A percentile compares a stretch with the other conserved stretches of the same genome.
Conservation (phyloP, 129 eudicot genomes). For the Lactuca saligna region DNA sequence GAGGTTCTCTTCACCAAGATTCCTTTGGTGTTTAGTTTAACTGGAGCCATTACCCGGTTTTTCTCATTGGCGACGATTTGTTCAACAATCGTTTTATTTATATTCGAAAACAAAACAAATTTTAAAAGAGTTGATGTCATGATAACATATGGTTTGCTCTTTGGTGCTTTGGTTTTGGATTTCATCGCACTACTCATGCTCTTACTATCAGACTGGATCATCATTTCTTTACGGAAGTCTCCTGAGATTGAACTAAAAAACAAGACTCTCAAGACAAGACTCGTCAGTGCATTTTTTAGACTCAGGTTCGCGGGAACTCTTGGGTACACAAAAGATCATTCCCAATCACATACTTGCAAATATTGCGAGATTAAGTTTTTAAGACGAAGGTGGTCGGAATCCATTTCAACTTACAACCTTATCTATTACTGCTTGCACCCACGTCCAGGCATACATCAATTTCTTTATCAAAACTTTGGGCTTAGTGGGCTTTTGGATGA, state of each 20-base stretch:
- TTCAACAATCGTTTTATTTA: constrained; percentile 33
- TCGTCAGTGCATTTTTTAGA: constrained; percentile 1
- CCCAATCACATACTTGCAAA: background rate
- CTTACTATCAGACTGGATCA: constrained; percentile 50
- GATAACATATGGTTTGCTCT: constrained; percentile 44
- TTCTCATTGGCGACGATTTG: constrained; percentile 25
- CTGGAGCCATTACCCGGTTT: constrained; percentile 21
- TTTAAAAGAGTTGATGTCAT: constrained; percentile 12
- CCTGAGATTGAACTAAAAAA: constrained; percentile 24
- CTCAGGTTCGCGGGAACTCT: constrained; percentile 3
- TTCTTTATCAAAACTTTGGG: constrained; percentile 19
- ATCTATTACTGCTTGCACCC: constrained; percentile 40
- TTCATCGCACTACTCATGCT: constrained; percentile 39
- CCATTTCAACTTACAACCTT: constrained; percentile 42
- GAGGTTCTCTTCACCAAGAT: constrained; percentile 62
- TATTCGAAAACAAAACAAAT: constrained; percentile 10
- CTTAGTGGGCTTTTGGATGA: constrained; percentile 30
- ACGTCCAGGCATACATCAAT: background rate
- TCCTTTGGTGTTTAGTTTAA: constrained; percentile 21
- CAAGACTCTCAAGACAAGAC: background rate
- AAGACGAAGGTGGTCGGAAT: constrained; percentile 46
- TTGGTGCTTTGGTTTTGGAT: constrained; percentile 52
- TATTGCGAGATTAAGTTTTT: background rate
- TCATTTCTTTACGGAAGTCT: constrained; percentile 25
- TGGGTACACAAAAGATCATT: background rate